Evolutionary conservation across 352 stramenopile genomes (phyloP).

Genomic region (Phytopythium sindhum): DNA sequence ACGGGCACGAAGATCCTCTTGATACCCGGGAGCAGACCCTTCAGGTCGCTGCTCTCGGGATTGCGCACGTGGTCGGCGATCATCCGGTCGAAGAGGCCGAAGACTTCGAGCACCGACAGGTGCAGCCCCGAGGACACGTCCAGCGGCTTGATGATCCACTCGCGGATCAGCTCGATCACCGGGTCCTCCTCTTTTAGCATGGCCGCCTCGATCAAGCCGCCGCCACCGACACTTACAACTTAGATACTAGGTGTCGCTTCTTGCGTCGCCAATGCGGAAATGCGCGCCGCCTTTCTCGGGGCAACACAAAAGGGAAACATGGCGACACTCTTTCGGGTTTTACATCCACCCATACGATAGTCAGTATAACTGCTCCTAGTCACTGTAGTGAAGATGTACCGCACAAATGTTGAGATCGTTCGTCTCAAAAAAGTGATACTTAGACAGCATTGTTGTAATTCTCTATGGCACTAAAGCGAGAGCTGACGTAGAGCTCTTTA

Average conservation of each 20-base stretch:
- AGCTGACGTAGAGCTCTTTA: too few species aligned
- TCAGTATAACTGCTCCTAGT: background rate
- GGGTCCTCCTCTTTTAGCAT: slow-evolving; percentile 87
- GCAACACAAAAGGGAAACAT: background rate
- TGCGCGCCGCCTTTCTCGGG: background rate
- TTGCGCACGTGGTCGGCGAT: slow-evolving; percentile 63
- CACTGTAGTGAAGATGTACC: background rate
- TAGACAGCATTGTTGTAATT: too few species aligned
- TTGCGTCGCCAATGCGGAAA: background rate
- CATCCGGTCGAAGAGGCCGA: slow-evolving; percentile 72
- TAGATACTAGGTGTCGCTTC: too few species aligned
- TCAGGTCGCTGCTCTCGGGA: slow-evolving; percentile 38
- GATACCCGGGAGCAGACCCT: slow-evolving; percentile 60
- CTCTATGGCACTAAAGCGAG: too few species aligned
- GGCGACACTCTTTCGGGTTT: background rate
- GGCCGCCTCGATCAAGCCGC: too few species aligned
- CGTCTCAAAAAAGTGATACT: too few species aligned
- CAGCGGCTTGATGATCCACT: slow-evolving; percentile 80
- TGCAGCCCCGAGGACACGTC: slow-evolving; percentile 58
- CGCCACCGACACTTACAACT: too few species aligned
- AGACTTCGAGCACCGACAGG: slow-evolving; percentile 62
- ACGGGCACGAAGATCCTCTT: slow-evolving; percentile 71
- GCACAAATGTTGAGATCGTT: background rate
- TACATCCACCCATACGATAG: background rate
- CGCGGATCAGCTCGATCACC: slow-evolving; percentile 82